A percentile compares a stretch with the other conserved stretches of the same genome.
phyloP scores from a whole-genome alignment of 352 stramenopile genomes.

The Stramenopiles sp. region DNA sequence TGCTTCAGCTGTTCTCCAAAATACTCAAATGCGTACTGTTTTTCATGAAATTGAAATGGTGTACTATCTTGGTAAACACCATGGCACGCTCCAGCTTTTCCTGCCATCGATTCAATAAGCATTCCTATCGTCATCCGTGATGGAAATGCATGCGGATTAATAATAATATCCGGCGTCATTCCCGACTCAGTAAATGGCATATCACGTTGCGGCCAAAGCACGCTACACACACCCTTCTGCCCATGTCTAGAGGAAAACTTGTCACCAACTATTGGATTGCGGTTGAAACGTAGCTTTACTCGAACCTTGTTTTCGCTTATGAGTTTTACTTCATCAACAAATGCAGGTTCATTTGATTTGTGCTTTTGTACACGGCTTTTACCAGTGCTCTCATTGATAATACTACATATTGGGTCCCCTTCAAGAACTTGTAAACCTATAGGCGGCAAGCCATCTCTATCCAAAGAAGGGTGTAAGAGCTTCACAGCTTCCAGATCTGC shows the following conservation, averaged over 20 bases:
- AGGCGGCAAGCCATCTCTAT: conserved; percentile 84
- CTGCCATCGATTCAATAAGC: conserved; percentile 98
- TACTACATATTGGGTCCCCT: conserved; percentile 81
- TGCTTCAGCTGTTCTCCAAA: conserved; percentile 92
- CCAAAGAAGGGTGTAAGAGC: conserved; percentile 33
- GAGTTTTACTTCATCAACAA: conserved; percentile 77
- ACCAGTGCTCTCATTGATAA: conserved; percentile 80
- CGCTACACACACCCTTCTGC: conserved; percentile 97
- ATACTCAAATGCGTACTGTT: conserved; percentile 94
- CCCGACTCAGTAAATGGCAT: conserved; percentile 98
- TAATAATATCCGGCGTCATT: conserved; percentile 96
- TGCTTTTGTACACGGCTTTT: conserved; percentile 74
- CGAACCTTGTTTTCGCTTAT: conserved; percentile 27
- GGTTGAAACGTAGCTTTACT: conserved; percentile 90
- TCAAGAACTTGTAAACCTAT: conserved; percentile 81
- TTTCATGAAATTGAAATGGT: conserved; percentile 96
- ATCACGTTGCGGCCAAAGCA: conserved; percentile 93
- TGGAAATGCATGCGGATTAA: conserved; percentile 95
- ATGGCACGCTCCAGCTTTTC: conserved; percentile 92
- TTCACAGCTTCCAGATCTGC: background rate
- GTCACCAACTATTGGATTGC: conserved; percentile 97
- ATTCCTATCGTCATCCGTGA: conserved; percentile 95
- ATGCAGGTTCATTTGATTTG: conserved; percentile 90
- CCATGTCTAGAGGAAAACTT: conserved; percentile 98
- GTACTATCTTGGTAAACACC: conserved; percentile 91